Evolutionary conservation across 192 early-diverging fungal genomes (phyloP).

Genomic region (Spinellus fusiger): DNA sequence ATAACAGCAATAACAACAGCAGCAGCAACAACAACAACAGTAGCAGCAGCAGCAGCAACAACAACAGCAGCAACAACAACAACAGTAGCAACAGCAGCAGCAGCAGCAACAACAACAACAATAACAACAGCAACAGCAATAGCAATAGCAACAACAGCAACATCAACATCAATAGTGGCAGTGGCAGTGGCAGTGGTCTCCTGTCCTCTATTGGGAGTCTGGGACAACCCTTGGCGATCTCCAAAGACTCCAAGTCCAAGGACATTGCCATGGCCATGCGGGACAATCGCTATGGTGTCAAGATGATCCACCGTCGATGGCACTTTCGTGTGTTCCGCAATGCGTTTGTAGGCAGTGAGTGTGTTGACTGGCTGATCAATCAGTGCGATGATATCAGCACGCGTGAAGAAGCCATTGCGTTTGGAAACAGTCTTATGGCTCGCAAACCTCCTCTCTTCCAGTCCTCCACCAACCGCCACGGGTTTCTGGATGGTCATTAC

Average conservation of each 20-base stretch:
- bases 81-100: too few relatives aligned
- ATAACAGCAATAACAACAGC: too few relatives aligned
- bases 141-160: neutral
- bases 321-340: constrained; percentile 68
- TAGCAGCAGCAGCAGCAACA: too few relatives aligned
- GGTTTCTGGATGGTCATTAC: constrained; percentile 85
- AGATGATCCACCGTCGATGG: constrained; percentile 77
- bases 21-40: too few relatives aligned
- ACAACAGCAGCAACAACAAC: too few relatives aligned
- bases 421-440: constrained; percentile 74
- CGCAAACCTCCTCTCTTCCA: constrained; percentile 58
- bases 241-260: constrained; percentile 34
- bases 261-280: constrained; percentile 67
- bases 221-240: constrained; percentile 3
- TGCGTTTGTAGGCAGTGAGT: constrained; percentile 76
- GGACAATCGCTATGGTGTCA: constrained; percentile 58
- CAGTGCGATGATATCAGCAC: constrained; percentile 72
- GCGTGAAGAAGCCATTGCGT: constrained; percentile 66
- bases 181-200: neutral
- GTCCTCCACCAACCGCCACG: constrained; percentile 52
- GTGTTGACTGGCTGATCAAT: constrained; percentile 82
- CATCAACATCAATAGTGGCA: neutral
- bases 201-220: constrained; percentile 15
- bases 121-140: too few relatives aligned
- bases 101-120: too few relatives aligned